A percentile compares a stretch with the other conserved stretches of the same genome.
phyloP scores from a whole-genome alignment of 257 asterid genomes.

The Solanum lignicaule region DNA sequence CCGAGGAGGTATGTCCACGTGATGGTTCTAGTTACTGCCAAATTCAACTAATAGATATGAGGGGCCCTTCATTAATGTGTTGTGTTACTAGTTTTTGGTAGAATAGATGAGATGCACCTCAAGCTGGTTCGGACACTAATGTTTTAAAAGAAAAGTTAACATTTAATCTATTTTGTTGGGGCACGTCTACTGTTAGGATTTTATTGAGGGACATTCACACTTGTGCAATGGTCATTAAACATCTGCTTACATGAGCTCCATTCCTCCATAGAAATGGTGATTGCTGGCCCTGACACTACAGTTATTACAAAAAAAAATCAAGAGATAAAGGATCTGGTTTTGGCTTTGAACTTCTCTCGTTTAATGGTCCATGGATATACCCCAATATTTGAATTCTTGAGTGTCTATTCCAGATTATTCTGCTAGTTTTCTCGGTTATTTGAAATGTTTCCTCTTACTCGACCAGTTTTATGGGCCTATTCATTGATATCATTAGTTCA shows the following conservation, averaged over 20 bases:
- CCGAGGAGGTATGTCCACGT: constrained; percentile 57
- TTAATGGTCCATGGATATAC: background rate
- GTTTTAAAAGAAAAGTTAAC: background rate
- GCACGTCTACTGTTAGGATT: background rate
- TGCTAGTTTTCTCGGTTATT: background rate
- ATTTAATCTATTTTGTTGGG: background rate
- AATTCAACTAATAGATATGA: background rate
- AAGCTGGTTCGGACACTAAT: background rate
- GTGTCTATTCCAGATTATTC: background rate
- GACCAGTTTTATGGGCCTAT: background rate
- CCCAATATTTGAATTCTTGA: background rate
- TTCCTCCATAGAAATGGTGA: background rate
- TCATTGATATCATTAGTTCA: background rate
- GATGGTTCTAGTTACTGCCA: background rate
- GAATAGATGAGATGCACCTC: background rate
- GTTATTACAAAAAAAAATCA: background rate
- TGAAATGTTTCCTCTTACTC: background rate
- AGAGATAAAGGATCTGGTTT: background rate
- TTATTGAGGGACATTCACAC: background rate
- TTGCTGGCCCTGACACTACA: background rate
- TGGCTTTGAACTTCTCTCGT: background rate
- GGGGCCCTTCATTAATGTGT: background rate
- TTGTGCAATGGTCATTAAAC: background rate
- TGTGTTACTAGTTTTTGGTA: background rate
- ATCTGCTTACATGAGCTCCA: background rate